Base-by-base conservation (phyloP, 1,284 basidiomycete genomes). In the Golubevia pallescens region DNA sequence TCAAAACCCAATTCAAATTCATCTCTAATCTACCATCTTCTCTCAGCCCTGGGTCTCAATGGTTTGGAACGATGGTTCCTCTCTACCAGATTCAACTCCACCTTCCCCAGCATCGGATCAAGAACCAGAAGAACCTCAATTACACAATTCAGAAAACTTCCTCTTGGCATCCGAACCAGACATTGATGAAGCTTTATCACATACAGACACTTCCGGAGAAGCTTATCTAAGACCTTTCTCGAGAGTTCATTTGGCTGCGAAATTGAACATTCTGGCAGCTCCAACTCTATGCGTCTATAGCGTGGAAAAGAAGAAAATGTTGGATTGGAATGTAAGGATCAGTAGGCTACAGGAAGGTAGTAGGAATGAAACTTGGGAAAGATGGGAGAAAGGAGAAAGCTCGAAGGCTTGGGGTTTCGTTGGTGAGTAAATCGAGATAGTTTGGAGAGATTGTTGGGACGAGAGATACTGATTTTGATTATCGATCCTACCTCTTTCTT, bases 41-140 rank as follows among this genome's bases (percentile, higher is more conserved):
- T 64, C n/a, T 21, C 42, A 69, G 57, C 82, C 82, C 6, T 85
- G 81, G 81, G 74, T 85, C 38, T 73, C 76, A 19, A 84, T 85
- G 81, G 81, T 73, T 1, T 85, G 81, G 81, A 75, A 81, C 65
- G 82, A 85, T 63, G 82, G 82, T 4, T 74, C 70, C 19, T 79
- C 76, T 20, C 60, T 62, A 5, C 61, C 66, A 13, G 57, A 57
- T 14, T 56, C 68, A 2, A 52, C 60, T 1, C n/a, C 48, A 13
- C 54, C 64, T 19, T 53, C 67, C 24, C 14, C 61, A 1, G 8
- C 23, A 16, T 10, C 21, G 19, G 68, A 63, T 14, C 67, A 68
- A 13, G 21, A 68, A 48, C 68, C 71, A 57, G 69, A 72, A n/a
- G 53, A 70, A 19, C 75, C 78, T 3, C 16, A 66, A 16, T 62